Evolutionary conservation across 768 basidiomycete species (phyloP), one percentile per base, ranked within the genome.

Genomic region (Ramaria rubella): DNA sequence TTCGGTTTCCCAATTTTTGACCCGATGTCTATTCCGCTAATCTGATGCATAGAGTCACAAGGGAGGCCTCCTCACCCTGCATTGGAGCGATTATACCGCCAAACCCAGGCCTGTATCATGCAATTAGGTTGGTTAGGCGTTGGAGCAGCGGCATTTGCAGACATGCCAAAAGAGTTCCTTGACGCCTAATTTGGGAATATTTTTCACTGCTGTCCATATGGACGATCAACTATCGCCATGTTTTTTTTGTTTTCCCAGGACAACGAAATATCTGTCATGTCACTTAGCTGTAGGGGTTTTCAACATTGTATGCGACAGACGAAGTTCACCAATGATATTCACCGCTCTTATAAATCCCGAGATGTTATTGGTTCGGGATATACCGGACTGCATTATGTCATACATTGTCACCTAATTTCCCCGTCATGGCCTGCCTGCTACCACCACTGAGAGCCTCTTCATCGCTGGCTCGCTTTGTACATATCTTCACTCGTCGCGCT

Each of bases 61-160:
- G 86, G 86, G 19, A 80, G 81, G 34, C 88, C 89, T 2, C 72
- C 80, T 5, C 77, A 76, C 52, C 87, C 91, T 2, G 74, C 84
- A 14, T 74, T 94, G 55, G 91, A 94, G 65, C 82, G 78, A 52
- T 66, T 91, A 53, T 93, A 87, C 67, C 81, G 90, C 33, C 90
- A 90, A 60, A 82, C 86, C 1, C 73, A 79, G 27, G 82, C 82
- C 21, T 81, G 81, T 61, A 71, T 93, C 19, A 71, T 75, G n/a
- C 81, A 90, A 61, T 80, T 93, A 12, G 90, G 85, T 5, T 65
- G 86, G 42, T 66, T 82, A 59, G 89, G 90, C 11, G 78, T 81
- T 11, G 91, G 90, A 12, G 72, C 80, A 29, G 91, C 91, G 29
- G 88, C 87, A 17, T 90, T 88, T 67, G 87, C 85, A 15, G 90